Base-by-base conservation (phyloP, 2,329 filamentous ascomycete species). In the Alternaria gaisen region DNA sequence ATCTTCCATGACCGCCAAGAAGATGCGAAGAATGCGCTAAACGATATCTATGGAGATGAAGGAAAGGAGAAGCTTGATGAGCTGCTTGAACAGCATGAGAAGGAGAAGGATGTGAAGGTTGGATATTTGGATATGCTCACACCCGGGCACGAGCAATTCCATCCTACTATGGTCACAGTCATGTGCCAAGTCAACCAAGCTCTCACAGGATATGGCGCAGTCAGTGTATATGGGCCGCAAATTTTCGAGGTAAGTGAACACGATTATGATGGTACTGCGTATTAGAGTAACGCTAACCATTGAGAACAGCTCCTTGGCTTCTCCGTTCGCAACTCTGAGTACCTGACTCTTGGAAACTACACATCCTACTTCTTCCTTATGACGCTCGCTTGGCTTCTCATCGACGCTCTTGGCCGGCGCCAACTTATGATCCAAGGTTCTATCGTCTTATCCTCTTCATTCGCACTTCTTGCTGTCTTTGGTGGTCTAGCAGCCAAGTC, bases 131-230 rank as follows among this genome's bases (percentile, higher is more conserved):
- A 88, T 62, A 88, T 89, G 87, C 70, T 89, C 5, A 83, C 80
- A 0, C 86, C 85, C 0, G 74, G 80, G 0, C 82, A 85, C 41
- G 76, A 79, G 10, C 86, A 88, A 62, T 88, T 87, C 66, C 87
- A 89, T 65, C 86, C 87, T 0, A 88, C 85, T 1, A 80, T 88
- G 67, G 78, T 89, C 24, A 87, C 86, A 0, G 79, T 89, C 48
- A 88, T 89, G 86, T 86, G 86, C 1, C 86, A 89, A 71, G 74
- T 88, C 66, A 88, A 88, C 66, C 87, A 89, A 72, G 85, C 84
- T 0, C 73, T 87, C 51, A 87, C 85, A 0, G 84, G 85, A 4
- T 87, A 87, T 56, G 85, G 85, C 3, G 87, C 87, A 0, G 85
- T 89, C 3, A 86, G 83, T 18, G 86, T 89, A 3, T 89, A 89